These are phyloP conservation scores for Raddia guianensis DNA, from an alignment of 176 grass and related monocot species.

Conservation along the genomic window DNA sequence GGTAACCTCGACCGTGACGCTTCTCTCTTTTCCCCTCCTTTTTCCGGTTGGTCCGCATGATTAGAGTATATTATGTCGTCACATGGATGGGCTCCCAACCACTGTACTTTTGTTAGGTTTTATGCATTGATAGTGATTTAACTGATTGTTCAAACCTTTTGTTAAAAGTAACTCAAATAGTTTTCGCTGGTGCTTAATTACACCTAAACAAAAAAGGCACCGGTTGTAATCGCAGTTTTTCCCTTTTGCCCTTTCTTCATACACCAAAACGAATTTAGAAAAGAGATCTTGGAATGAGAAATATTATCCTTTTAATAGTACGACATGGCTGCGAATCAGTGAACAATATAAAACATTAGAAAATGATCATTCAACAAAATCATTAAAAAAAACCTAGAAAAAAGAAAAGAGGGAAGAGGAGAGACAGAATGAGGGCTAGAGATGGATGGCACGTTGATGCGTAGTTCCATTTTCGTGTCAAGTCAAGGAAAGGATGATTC, in stretches of 20 bases:
- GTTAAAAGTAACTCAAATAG: not conserved
- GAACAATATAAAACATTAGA: not conserved
- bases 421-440: not conserved
- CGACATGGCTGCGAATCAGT: not conserved
- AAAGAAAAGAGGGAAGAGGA: not conserved
- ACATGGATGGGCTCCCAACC: not conserved
- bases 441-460: slow-evolving; percentile 22
- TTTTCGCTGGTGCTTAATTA: not conserved
- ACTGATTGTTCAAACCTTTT: not conserved
- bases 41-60: not conserved
- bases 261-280: not conserved
- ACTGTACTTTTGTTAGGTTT: not conserved
- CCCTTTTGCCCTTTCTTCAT: not conserved
- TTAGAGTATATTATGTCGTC: not conserved
- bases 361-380: too few species aligned
- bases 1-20: not conserved
- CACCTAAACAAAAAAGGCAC: not conserved
- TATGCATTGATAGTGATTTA: not conserved
- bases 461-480: not conserved
- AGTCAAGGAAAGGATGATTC: not conserved
- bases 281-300: not conserved
- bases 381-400: not conserved
- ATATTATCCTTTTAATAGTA: not conserved
- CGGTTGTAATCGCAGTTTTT: not conserved
- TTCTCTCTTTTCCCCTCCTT: not conserved